Base-by-base conservation (phyloP, 1,284 basidiomycete species). In the Trichosporon sp. region DNA sequence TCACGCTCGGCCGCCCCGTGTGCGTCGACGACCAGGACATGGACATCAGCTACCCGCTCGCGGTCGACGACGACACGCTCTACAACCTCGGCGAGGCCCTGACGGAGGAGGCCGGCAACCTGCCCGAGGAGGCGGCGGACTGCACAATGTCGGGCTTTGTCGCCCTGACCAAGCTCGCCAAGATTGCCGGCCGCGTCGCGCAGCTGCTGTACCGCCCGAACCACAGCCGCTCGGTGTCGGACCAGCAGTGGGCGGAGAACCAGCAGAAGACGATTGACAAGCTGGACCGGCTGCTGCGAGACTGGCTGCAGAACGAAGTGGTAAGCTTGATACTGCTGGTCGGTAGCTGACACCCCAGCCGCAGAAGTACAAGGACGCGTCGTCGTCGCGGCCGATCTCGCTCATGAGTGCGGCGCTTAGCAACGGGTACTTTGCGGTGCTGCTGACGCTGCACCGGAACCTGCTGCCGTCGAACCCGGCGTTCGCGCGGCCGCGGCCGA, bases 391-490 rank as follows among this genome's bases (percentile, higher is more conserved):
- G n/a, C 66, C 76, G 11, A 74, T 82, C 11, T 77, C 80, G 47
- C 74, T 80, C 0, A 90, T 95, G 87, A 91, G 90, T 18, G 91
- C 92, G n/a, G 90, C 93, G 34, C 86, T 94, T 12, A 92, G 89
- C 86, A 92, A 91, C 76, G 91, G 92, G 77, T 95, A 94, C 79
- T 95, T 95, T 81, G 92, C 92, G 25, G 88, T 95, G 51, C 85
- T 93, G 72, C 92, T 91, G 21, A 93, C 93, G 0, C 87, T 95
- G 44, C 93, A 95, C 79, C 92, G 93, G 51, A 94, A 94, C 81
- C 90, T 94, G 77, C 84, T 95, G 32, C 84, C 83, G 3, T 81
- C 65, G 3, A 78, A 76, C 65, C 79, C 78, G 13, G 77, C 77
- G 68, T 80, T 75, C 65, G 76, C 79, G 3, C 75, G 80, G 21